Evolutionary conservation across 352 stramenopile genomes (phyloP).

Genomic region (Elongisporangium prolatum): DNA sequence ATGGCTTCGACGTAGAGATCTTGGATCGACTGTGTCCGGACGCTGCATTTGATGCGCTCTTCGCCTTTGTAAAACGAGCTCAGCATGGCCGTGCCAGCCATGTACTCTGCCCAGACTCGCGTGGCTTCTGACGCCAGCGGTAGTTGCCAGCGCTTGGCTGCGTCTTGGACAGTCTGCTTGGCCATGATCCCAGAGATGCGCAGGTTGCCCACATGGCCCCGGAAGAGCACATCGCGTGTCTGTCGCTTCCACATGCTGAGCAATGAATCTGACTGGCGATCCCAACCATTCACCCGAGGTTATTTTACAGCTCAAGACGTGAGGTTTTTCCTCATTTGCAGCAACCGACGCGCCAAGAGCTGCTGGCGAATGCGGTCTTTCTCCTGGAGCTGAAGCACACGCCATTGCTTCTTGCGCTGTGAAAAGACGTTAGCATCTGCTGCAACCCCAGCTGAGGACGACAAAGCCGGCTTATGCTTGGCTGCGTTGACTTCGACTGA

Average conservation of each 20-base stretch:
- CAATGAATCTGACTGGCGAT: slow-evolving; percentile 2
- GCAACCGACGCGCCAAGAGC: slow-evolving; percentile 32
- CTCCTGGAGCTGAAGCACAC: slow-evolving; percentile 58
- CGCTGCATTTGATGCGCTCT: slow-evolving; percentile 73
- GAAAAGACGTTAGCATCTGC: slow-evolving; percentile 9
- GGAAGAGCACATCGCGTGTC: slow-evolving; percentile 63
- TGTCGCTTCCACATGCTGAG: slow-evolving; percentile 42
- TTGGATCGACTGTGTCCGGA: slow-evolving; percentile 59
- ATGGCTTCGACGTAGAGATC: slow-evolving; percentile 79
- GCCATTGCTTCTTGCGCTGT: slow-evolving; percentile 30
- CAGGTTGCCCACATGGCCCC: slow-evolving; percentile 76
- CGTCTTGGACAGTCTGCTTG: slow-evolving; percentile 46
- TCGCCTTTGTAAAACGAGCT: slow-evolving; percentile 86
- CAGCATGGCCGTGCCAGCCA: slow-evolving; percentile 81
- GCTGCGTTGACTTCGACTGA: neutral
- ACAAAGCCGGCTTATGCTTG: neutral
- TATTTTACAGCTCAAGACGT: slow-evolving; percentile 17
- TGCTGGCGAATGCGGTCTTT: slow-evolving; percentile 54
- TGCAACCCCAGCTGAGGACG: neutral
- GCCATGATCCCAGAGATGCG: slow-evolving; percentile 76
- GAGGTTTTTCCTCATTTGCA: slow-evolving; percentile 49
- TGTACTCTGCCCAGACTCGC: slow-evolving; percentile 84
- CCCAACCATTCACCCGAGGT: neutral
- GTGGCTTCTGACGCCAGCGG: slow-evolving; percentile 32
- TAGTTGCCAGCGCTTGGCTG: slow-evolving; percentile 52